A percentile compares a stretch with the other conserved stretches of the same genome.
Conservation (phyloP, 345 rosid species). For the Trapa bicornis region DNA sequence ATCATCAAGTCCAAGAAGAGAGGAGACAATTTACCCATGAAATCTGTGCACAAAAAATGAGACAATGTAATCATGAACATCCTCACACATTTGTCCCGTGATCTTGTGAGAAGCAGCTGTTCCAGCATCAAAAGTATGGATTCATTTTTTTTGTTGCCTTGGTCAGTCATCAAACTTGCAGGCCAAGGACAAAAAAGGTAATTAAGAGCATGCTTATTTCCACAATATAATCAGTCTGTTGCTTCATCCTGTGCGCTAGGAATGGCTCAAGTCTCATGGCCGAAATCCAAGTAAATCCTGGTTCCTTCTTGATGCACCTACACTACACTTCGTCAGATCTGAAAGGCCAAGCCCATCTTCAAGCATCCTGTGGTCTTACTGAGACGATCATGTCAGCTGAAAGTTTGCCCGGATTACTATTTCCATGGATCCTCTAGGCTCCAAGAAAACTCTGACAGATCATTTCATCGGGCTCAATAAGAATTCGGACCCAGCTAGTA, state of each 20-base stretch:
- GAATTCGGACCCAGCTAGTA: slow-evolving; percentile 17
- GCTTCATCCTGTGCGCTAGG: neutral
- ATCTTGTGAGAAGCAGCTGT: neutral
- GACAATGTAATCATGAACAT: neutral
- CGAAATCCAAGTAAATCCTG: slow-evolving; percentile 48
- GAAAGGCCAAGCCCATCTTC: slow-evolving; percentile 24
- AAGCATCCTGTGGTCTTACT: slow-evolving; percentile 20
- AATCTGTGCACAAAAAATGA: neutral
- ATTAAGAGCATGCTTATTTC: neutral
- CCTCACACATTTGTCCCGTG: neutral
- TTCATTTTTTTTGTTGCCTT: neutral
- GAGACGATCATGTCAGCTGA: slow-evolving; percentile 36
- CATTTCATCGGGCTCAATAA: slow-evolving; percentile 31
- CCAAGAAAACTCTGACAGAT: slow-evolving; percentile 51
- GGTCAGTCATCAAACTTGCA: neutral
- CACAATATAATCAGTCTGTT: neutral
- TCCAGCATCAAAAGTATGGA: neutral
- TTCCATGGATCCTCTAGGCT: slow-evolving; percentile 47
- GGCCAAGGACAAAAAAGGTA: neutral
- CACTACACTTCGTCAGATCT: slow-evolving; percentile 21
- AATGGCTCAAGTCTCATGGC: slow-evolving; percentile 19
- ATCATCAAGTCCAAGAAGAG: slow-evolving; percentile 3
- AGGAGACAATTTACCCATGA: neutral
- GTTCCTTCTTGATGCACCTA: slow-evolving; percentile 37
- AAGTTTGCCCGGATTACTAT: slow-evolving; percentile 36